phyloP scores from a whole-genome alignment of 768 basidiomycete genomes.

The Obba rivulosa region DNA sequence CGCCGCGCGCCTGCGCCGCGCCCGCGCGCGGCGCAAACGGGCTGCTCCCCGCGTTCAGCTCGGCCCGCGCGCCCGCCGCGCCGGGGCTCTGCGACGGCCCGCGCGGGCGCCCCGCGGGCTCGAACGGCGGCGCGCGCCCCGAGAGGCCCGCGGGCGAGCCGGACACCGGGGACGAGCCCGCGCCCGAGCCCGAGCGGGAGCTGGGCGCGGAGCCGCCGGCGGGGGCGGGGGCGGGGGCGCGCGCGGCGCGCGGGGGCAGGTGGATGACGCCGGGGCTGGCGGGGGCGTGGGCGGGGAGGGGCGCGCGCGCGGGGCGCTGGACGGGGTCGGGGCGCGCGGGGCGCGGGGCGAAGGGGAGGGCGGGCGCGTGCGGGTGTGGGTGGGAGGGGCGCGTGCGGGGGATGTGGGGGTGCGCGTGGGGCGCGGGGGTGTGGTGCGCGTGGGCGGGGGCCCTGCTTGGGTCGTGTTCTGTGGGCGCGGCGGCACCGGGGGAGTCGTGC shows the following conservation, averaged over 20 bases:
- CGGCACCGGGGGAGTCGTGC: background rate
- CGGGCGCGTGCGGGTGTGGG: background rate
- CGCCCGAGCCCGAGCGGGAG: conserved; percentile 2
- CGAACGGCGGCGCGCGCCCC: conserved; percentile 49
- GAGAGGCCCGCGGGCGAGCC: conserved; percentile 30
- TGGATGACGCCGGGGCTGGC: conserved; percentile 22
- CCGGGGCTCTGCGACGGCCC: conserved; percentile 4
- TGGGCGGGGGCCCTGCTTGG: background rate
- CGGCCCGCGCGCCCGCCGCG: conserved; percentile 14
- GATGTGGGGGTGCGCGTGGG: conserved; percentile 8
- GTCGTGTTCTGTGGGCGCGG: background rate
- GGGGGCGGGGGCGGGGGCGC: conserved; percentile 1
- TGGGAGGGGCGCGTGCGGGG: conserved; percentile 8
- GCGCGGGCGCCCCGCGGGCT: conserved; percentile 29
- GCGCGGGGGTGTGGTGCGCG: conserved; percentile 7
- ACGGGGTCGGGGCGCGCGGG: conserved; percentile 9
- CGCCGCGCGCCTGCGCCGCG: background rate
- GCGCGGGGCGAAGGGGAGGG: background rate
- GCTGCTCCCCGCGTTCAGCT: conserved; percentile 22
- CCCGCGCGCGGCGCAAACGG: conserved; percentile 19
- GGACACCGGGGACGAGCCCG: conserved; percentile 14
- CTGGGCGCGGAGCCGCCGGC: background rate
- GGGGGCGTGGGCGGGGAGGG: conserved; percentile 6
- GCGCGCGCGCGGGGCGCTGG: conserved; percentile 11
- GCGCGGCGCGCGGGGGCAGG: conserved; percentile 9